A percentile compares a stretch with the other conserved stretches of the same genome.
Evolutionary conservation across 2,329 filamentous ascomycete species (phyloP).

Genomic region (Juglanconis oblonga): DNA sequence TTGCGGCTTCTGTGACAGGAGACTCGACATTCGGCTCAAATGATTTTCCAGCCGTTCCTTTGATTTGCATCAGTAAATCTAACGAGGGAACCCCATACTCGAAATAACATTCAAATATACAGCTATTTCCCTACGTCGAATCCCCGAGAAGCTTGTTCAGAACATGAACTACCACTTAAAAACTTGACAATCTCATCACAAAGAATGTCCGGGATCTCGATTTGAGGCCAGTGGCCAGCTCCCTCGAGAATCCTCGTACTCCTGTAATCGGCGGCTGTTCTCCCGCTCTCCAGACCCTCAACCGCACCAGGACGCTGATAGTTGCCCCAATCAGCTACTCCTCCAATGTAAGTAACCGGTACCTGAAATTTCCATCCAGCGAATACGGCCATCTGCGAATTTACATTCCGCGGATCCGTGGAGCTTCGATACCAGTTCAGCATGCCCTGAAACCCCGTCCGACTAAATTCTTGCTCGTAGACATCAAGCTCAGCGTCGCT

Average conservation of each 20-base stretch:
- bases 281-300: conserved; percentile 47
- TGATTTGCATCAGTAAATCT: conserved; percentile 2
- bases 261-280: conserved; percentile 50
- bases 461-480: conserved; percentile 58
- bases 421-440: conserved; percentile 66
- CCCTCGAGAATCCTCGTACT: conserved; percentile 52
- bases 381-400: conserved; percentile 53
- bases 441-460: conserved; percentile 63
- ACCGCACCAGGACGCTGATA: conserved; percentile 65
- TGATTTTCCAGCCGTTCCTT: neutral
- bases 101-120: too few relatives aligned
- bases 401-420: conserved; percentile 42
- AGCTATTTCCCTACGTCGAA: neutral
- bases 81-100: neutral
- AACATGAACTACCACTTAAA: neutral
- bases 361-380: conserved; percentile 60
- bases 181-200: conserved; percentile 6
- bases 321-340: conserved; percentile 64
- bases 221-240: conserved; percentile 67
- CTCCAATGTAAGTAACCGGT: conserved; percentile 60
- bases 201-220: neutral
- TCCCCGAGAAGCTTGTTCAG: neutral
- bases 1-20: conserved; percentile 50
- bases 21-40: conserved; percentile 48
- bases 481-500: conserved; percentile 54